Base-by-base conservation (phyloP, 106 monocot genomes). In the Acorus calamus region DNA sequence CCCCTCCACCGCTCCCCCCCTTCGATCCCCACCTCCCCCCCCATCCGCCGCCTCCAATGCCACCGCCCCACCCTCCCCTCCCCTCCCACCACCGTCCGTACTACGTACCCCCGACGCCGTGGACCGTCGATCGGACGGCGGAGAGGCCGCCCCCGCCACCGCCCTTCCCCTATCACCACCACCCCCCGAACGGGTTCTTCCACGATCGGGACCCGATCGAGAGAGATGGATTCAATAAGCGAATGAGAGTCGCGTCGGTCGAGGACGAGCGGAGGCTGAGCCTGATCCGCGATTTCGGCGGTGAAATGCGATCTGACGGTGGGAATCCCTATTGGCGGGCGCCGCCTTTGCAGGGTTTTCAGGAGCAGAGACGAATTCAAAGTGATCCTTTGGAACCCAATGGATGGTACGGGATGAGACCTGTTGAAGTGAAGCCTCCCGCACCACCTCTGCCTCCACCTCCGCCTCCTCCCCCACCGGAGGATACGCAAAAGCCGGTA, bases 231-330 rank as follows among this genome's bases (percentile, higher is more conserved):
- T 28, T 28, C 28, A 28, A 28, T 28, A 28, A 28, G 28, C 28
- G 28, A 28, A 0, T 28, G 28, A 28, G 28, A 28, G 28, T 28
- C 28, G 28, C 28, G 28, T 28, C 50, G 8, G n/a, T 11, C 3
- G 88, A 93, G n/a, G 76, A 85, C 7, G 80, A 84, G 61, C 74
- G 89, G 60, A 71, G 78, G 69, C 43, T 94, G 61, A 82, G 57
- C 58, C 47, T 94, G 65, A 86, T 86, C 42, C 70, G 86, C 44
- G 69, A 80, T 60, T 86, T 89, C 72, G 50, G 8, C 80, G 76
- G 50, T 14, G 46, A 10, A 44, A 11, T 8, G 44, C 42, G 10
- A 2, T 47, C 4, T 43, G 4, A 9, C 63, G 56, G 1, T 53
- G 3, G 6, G 52, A n/a, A 3, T 59, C 41, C 6, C 45, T 44